These are phyloP conservation scores for Paraglomus brasilianum DNA, from an alignment of 192 early-diverging fungal species.

Conservation along the genomic window DNA sequence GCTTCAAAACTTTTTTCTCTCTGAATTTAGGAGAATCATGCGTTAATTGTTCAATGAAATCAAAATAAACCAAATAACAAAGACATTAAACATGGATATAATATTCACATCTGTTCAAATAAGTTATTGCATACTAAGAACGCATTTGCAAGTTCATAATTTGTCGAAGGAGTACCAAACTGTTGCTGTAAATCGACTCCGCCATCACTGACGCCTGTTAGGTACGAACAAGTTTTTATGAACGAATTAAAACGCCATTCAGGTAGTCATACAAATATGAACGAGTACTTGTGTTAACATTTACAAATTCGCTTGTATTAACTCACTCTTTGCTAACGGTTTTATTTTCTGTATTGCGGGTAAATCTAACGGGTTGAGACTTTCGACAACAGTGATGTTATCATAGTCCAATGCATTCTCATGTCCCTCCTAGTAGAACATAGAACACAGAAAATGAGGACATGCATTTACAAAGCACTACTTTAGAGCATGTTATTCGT, in stretches of 20 bases:
- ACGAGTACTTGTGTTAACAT: no score
- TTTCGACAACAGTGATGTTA: conserved; percentile 59
- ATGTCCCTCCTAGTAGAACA: conserved; percentile 34
- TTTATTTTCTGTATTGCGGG: conserved; percentile 62
- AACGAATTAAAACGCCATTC: neutral
- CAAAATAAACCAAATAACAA: neutral
- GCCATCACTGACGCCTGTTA: neutral
- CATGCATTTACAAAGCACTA: neutral
- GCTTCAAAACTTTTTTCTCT: conserved; percentile 49
- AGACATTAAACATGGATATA: neutral
- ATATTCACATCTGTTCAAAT: conserved; percentile 6
- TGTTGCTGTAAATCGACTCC: conserved; percentile 43
- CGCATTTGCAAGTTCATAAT: conserved; percentile 59
- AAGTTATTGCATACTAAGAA: conserved; percentile 48
- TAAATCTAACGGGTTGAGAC: conserved; percentile 61
- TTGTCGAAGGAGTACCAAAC: conserved; percentile 48
- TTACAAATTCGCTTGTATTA: conserved; percentile 29
- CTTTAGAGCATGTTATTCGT: neutral
- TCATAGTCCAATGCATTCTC: conserved; percentile 57
- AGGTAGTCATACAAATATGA: neutral
- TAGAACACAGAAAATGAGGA: neutral
- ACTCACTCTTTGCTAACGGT: conserved; percentile 49
- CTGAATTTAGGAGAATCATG: neutral
- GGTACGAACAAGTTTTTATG: neutral
- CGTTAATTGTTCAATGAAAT: neutral